phyloP scores from a whole-genome alignment of 1,139 yeast genomes.

The Yamadazyma atmosphaerica region DNA sequence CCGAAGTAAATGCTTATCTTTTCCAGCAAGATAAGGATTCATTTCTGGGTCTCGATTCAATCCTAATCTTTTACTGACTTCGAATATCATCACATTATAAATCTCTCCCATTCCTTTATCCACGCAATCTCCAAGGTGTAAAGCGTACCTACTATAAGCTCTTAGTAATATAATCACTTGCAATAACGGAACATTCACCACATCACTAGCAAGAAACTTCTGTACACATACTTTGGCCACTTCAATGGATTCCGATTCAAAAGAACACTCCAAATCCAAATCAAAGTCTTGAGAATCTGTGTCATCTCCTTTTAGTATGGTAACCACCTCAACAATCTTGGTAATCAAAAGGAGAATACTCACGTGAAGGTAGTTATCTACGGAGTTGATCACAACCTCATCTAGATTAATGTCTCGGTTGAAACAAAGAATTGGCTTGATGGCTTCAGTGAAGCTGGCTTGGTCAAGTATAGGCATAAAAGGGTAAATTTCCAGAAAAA shows the following conservation, averaged over 20 bases:
- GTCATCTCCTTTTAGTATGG: neutral
- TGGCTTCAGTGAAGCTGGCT: slow-evolving; percentile 17
- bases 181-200: neutral
- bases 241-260: neutral
- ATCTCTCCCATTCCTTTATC: neutral
- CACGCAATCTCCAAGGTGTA: neutral
- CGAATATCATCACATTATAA: neutral
- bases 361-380: neutral
- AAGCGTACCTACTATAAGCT: neutral
- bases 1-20: neutral
- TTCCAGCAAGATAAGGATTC: neutral
- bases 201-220: neutral
- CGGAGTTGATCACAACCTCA: neutral
- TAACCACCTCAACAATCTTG: neutral
- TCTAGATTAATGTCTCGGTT: neutral
- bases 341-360: neutral
- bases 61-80: neutral
- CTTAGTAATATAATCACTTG: neutral
- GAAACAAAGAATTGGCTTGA: slow-evolving; percentile 1
- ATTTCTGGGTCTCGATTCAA: slow-evolving; percentile 1
- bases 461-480: slow-evolving; percentile 52
- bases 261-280: neutral
- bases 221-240: neutral
- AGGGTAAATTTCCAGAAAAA: slow-evolving; percentile 45
- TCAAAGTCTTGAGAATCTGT: slow-evolving; percentile 1